These are phyloP conservation scores for Fermentozyma sake DNA, from an alignment of 1,139 yeast species.

Conservation along the genomic window DNA sequence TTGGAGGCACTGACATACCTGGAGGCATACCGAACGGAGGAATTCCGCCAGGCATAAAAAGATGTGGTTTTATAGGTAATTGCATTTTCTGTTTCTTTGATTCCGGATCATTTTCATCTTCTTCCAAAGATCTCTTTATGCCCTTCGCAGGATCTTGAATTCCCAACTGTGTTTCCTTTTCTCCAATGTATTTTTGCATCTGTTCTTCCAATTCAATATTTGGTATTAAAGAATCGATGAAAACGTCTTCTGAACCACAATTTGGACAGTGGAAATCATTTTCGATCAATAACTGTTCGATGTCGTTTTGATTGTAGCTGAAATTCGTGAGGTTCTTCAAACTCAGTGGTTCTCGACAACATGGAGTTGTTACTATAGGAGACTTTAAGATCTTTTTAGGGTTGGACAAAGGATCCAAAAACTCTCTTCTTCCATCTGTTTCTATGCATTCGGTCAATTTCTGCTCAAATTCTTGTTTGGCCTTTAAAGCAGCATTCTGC, in stretches of 20 bases:
- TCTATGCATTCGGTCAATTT: slow-evolving; percentile 32
- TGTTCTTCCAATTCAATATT: slow-evolving; percentile 57
- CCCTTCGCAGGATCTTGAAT: slow-evolving; percentile 30
- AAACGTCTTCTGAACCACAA: slow-evolving; percentile 70
- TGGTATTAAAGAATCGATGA: slow-evolving; percentile 63
- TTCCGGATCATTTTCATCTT: slow-evolving; percentile 17
- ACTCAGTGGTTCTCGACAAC: slow-evolving; percentile 57
- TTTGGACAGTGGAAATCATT: slow-evolving; percentile 89
- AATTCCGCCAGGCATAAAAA: slow-evolving; percentile 6
- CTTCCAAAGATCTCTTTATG: slow-evolving; percentile 22
- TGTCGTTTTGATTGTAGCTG: slow-evolving; percentile 34
- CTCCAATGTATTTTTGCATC: slow-evolving; percentile 49
- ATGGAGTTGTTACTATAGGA: slow-evolving; percentile 80
- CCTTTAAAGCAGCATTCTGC: slow-evolving; percentile 47
- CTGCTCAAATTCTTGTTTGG: slow-evolving; percentile 37
- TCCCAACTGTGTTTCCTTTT: slow-evolving; percentile 37
- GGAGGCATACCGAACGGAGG: slow-evolving; percentile 14
- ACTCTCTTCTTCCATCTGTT: slow-evolving; percentile 38
- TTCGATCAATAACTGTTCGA: slow-evolving; percentile 74
- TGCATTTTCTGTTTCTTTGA: slow-evolving; percentile 29
- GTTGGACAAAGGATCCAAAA: slow-evolving; percentile 61
- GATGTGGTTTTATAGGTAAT: slow-evolving; percentile 13
- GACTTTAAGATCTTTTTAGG: slow-evolving; percentile 56
- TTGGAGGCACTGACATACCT: slow-evolving; percentile 10
- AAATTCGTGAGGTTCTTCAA: slow-evolving; percentile 48